phyloP scores from a whole-genome alignment of 192 early-diverging fungal genomes.

The Linnemannia schmuckeri region DNA sequence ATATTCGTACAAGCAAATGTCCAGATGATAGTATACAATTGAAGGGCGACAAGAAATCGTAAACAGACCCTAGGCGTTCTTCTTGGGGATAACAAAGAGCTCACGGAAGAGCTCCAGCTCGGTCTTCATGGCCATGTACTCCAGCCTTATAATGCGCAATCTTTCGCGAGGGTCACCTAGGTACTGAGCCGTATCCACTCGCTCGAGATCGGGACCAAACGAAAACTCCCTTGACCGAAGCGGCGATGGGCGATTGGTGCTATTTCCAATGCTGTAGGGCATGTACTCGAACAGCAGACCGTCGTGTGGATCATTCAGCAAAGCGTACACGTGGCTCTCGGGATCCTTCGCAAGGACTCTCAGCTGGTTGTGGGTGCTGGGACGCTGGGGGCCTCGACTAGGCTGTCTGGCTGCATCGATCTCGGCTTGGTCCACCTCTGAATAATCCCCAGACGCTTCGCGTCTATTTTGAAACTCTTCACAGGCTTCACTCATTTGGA shows the following conservation, averaged over 20 bases:
- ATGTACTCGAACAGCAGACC: neutral
- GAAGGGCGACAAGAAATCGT: neutral
- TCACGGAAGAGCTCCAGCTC: constrained; percentile 18
- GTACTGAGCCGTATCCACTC: constrained; percentile 21
- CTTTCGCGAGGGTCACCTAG: constrained; percentile 13
- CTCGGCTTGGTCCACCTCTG: neutral
- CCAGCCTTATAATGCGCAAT: constrained; percentile 15
- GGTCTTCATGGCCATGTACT: constrained; percentile 25
- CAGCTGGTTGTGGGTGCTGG: neutral
- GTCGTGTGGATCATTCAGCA: no score
- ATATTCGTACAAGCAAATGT: no score
- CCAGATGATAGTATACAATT: neutral
- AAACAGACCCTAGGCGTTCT: neutral
- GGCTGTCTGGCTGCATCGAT: constrained; percentile 1
- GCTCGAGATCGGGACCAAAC: constrained; percentile 30
- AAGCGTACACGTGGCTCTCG: neutral
- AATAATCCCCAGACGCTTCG: neutral
- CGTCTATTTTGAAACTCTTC: constrained; percentile 12
- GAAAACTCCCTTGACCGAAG: neutral
- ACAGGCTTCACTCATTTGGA: constrained; percentile 6
- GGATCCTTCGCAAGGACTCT: neutral
- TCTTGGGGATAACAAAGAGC: neutral
- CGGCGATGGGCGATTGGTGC: neutral
- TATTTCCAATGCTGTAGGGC: neutral
- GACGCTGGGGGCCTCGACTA: neutral